A percentile compares a stretch with the other conserved stretches of the same genome.
Evolutionary conservation across 768 basidiomycete species (phyloP).

Genomic region (Lentinus brumalis): DNA sequence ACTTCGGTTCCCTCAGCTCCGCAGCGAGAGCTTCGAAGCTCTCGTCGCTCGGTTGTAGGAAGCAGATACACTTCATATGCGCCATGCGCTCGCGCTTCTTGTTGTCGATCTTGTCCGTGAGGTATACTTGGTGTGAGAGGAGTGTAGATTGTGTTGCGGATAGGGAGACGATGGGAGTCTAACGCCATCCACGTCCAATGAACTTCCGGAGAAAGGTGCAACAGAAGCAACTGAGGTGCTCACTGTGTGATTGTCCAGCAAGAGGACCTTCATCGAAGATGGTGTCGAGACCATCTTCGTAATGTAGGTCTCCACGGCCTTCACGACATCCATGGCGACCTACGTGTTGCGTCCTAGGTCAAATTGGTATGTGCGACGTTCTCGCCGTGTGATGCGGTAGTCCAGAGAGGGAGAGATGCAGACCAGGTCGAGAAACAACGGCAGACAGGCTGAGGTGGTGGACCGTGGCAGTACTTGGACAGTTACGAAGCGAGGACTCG

Average conservation of each 20-base stretch:
- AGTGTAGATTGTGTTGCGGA: constrained; percentile 93
- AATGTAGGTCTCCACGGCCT: constrained; percentile 94
- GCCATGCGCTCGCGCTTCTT: constrained; percentile 86
- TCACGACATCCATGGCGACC: constrained; percentile 83
- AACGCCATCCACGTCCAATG: neutral
- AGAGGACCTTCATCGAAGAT: constrained; percentile 90
- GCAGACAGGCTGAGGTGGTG: neutral
- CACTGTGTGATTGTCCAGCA: constrained; percentile 94
- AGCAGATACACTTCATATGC: constrained; percentile 97
- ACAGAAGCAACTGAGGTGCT: constrained; percentile 26
- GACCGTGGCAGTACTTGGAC: constrained; percentile 14
- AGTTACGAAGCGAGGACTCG: constrained; percentile 2
- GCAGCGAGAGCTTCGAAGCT: constrained; percentile 81
- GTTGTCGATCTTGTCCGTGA: constrained; percentile 98
- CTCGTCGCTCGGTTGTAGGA: constrained; percentile 80
- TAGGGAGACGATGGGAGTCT: constrained; percentile 96
- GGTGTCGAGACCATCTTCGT: constrained; percentile 85
- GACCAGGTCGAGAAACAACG: too few relatives aligned
- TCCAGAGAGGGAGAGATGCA: too few relatives aligned
- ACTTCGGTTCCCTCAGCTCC: constrained; percentile 88
- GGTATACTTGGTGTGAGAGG: constrained; percentile 93
- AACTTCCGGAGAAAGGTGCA: neutral
- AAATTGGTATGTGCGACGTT: too few relatives aligned
- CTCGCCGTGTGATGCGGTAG: too few relatives aligned
- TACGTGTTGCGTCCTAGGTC: neutral